A percentile compares a stretch with the other conserved stretches of the same genome.
These are phyloP conservation scores for Podila verticillata DNA, from an alignment of 192 early-diverging fungal species.

Conservation along the genomic window DNA sequence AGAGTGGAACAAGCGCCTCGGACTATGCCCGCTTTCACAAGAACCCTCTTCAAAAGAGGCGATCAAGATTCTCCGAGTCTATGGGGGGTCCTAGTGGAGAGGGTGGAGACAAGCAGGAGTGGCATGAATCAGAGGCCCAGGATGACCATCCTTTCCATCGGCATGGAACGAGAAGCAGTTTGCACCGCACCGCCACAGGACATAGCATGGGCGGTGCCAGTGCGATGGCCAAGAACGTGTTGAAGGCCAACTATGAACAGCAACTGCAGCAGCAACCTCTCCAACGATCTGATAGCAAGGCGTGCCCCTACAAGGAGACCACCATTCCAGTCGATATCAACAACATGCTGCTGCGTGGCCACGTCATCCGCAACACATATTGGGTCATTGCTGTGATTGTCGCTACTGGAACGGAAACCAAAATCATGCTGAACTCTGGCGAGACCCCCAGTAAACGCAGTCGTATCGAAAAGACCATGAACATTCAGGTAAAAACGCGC, in stretches of 20 bases:
- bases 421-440: constrained; percentile 92
- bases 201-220: constrained; percentile 20
- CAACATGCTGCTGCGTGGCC: constrained; percentile 88
- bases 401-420: constrained; percentile 90
- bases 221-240: constrained; percentile 38
- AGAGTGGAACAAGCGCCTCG: constrained; percentile 38
- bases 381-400: constrained; percentile 88
- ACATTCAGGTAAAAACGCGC: constrained; percentile 65
- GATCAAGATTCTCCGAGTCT: constrained; percentile 18
- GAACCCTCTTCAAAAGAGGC: constrained; percentile 10
- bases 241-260: constrained; percentile 42
- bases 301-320: constrained; percentile 21
- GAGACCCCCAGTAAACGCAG: constrained; percentile 91
- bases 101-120: constrained; percentile 27
- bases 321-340: constrained; percentile 80
- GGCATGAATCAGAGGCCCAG: constrained; percentile 6
- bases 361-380: constrained; percentile 88
- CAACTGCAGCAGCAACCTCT: constrained; percentile 30
- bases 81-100: neutral
- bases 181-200: constrained; percentile 21
- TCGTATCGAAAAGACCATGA: constrained; percentile 87
- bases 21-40: constrained; percentile 47
- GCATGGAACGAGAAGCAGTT: constrained; percentile 24
- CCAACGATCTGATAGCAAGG: neutral
- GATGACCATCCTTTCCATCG: constrained; percentile 1